These are phyloP conservation scores for Trichoderma atrobrunneum DNA, from an alignment of 2,329 filamentous ascomycete genomes.

Conservation along the genomic window DNA sequence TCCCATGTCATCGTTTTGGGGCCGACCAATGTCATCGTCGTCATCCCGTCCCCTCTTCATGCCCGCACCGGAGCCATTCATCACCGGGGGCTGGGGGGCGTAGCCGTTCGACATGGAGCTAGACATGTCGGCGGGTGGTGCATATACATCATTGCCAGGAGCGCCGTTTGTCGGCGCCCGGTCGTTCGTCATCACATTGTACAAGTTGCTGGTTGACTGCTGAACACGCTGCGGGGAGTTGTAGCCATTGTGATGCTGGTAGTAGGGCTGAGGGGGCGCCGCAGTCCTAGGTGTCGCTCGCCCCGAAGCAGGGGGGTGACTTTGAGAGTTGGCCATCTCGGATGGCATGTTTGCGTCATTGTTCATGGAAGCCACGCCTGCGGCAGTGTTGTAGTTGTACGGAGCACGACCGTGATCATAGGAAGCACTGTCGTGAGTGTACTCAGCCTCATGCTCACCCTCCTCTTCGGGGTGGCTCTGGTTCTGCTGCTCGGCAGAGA, in stretches of 20 bases:
- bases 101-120: constrained; percentile 61
- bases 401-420: constrained; percentile 71
- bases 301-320: constrained; percentile 75
- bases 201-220: constrained; percentile 74
- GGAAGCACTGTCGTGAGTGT: constrained; percentile 75
- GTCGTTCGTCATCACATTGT: constrained; percentile 85
- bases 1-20: constrained; percentile 50
- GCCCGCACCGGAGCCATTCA: constrained; percentile 58
- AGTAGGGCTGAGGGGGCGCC: constrained; percentile 68
- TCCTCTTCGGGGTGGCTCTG: constrained; percentile 63
- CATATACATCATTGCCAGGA: constrained; percentile 66
- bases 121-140: constrained; percentile 59
- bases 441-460: constrained; percentile 74
- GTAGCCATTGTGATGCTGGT: constrained; percentile 64
- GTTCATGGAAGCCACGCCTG: constrained; percentile 63
- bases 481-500: constrained; percentile 48
- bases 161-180: constrained; percentile 60
- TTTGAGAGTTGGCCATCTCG: constrained; percentile 79
- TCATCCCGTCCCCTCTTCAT: constrained; percentile 55
- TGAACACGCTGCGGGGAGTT: constrained; percentile 72
- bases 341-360: constrained; percentile 77
- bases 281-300: constrained; percentile 83
- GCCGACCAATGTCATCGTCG: constrained; percentile 58
- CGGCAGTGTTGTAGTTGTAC: constrained; percentile 66
- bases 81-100: constrained; percentile 56